Conservation (phyloP, 2,329 filamentous ascomycete species). For the Elsinoe ampelina region DNA sequence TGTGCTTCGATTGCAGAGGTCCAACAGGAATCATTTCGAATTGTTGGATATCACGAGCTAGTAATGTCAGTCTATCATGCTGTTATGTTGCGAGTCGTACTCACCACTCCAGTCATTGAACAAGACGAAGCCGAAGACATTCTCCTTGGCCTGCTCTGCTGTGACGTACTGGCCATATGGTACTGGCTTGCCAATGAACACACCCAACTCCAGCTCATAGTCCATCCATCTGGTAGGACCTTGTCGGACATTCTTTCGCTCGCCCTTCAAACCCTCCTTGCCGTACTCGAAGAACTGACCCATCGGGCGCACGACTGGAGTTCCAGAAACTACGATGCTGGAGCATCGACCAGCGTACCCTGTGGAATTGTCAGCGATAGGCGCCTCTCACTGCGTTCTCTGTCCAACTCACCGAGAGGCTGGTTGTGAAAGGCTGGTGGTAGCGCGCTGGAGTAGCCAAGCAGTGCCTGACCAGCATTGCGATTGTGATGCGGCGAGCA, state of each 20-base stretch:
- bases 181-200: slow-evolving; percentile 35
- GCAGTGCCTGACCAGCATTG: slow-evolving; percentile 39
- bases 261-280: slow-evolving; percentile 30
- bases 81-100: slow-evolving; percentile 14
- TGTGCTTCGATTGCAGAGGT: slow-evolving; percentile 53
- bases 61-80: slow-evolving; percentile 15
- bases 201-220: slow-evolving; percentile 43
- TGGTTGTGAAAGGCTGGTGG: slow-evolving; percentile 42
- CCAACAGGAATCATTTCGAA: slow-evolving; percentile 54
- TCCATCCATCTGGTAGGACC: slow-evolving; percentile 35
- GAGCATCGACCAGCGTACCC: slow-evolving; percentile 49
- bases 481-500: slow-evolving; percentile 45
- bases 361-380: background rate
- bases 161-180: slow-evolving; percentile 30
- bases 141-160: slow-evolving; percentile 38
- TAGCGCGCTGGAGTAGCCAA: slow-evolving; percentile 29
- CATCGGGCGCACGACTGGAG: slow-evolving; percentile 38
- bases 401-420: slow-evolving; percentile 29
- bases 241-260: slow-evolving; percentile 41
- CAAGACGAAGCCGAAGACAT: slow-evolving; percentile 55
- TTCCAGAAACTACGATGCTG: slow-evolving; percentile 43
- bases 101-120: slow-evolving; percentile 53
- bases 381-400: background rate
- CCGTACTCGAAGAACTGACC: slow-evolving; percentile 33
- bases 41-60: slow-evolving; percentile 51